These are phyloP conservation scores for Alternaria arborescens DNA, from an alignment of 2,329 filamentous ascomycete species.

Conservation along the genomic window DNA sequence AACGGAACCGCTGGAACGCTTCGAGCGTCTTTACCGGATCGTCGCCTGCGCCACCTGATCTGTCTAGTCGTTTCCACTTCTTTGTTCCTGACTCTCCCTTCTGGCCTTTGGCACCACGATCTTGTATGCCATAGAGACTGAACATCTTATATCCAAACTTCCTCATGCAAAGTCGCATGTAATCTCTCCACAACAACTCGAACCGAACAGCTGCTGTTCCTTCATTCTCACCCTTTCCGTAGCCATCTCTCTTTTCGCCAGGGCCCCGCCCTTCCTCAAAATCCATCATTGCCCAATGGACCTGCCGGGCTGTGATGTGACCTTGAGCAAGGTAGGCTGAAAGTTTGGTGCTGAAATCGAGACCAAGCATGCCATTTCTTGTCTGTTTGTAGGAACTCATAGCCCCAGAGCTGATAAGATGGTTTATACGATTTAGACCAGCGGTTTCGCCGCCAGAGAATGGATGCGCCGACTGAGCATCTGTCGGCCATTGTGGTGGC, in stretches of 20 bases:
- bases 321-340: constrained; percentile 78
- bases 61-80: constrained; percentile 41
- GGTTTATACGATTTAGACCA: constrained; percentile 66
- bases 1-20: constrained; percentile 66
- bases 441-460: constrained; percentile 73
- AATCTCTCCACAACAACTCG: constrained; percentile 79
- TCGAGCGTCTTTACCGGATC: constrained; percentile 53
- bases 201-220: constrained; percentile 75
- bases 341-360: constrained; percentile 78
- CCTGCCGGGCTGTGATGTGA: constrained; percentile 74
- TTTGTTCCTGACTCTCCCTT: constrained; percentile 53
- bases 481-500: constrained; percentile 63
- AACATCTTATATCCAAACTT: constrained; percentile 76
- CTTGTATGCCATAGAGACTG: constrained; percentile 68
- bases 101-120: constrained; percentile 18
- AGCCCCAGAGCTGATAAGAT: constrained; percentile 68
- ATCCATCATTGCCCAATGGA: constrained; percentile 72
- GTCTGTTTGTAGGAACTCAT: constrained; percentile 74
- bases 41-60: constrained; percentile 49
- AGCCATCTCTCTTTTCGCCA: constrained; percentile 57
- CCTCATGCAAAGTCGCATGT: constrained; percentile 77
- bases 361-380: constrained; percentile 74
- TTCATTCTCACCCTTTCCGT: constrained; percentile 74
- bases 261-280: constrained; percentile 70
- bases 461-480: constrained; percentile 68